Base-by-base conservation (phyloP, 176 grass and related monocot genomes). In the Aechmea fasciata region DNA sequence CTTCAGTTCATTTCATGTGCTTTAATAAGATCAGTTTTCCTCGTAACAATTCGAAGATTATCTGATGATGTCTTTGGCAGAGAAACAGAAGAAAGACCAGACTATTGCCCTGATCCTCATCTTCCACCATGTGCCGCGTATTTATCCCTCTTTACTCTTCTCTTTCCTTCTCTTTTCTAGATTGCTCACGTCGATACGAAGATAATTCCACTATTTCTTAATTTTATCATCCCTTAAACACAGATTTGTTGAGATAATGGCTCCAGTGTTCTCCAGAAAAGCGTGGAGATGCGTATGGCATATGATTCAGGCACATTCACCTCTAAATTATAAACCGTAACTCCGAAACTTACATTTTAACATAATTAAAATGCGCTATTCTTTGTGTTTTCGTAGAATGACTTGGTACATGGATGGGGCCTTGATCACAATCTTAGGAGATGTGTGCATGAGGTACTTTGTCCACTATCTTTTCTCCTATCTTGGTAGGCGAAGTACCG, bases 241-340 rank as follows among this genome's bases (percentile, higher is more conserved):
- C 50, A 80, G 77, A 49, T 80, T 85, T 59, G 65, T 81, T 15
- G 83, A 80, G 68, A 80, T 85, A 53, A 80, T 80, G 83, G 73
- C 73, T 9, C 18, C 73, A 47, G 63, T 76, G 1, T 76, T 76
- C 14, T 67, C 73, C 23, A 48, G 66, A 72, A 47, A 76, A 22
- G 82, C 77, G 29, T 85, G 82, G 82, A 79, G 82, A 59, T 85
- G 82, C 41, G 57, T 67, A 20, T 85, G 82, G 82, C 82, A 85
- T 69, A 67, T 80, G 67, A 85, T 85, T 80, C 82, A 85, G 77
- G 82, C 66, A 41, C 2, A 2, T 41, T 67, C 51, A 53, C 65
- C 50, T 50, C 26, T 53, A 19, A 28, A 22, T 53, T 72, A 5
- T 10, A 54, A 29, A 7, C 66, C 11, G n/a, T 24, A 26, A 33